Percentiles rank a stretch among this genome's conserved stretches.
These are phyloP conservation scores for Lactarius tabidus DNA, from an alignment of 768 basidiomycete genomes.

Conservation along the genomic window DNA sequence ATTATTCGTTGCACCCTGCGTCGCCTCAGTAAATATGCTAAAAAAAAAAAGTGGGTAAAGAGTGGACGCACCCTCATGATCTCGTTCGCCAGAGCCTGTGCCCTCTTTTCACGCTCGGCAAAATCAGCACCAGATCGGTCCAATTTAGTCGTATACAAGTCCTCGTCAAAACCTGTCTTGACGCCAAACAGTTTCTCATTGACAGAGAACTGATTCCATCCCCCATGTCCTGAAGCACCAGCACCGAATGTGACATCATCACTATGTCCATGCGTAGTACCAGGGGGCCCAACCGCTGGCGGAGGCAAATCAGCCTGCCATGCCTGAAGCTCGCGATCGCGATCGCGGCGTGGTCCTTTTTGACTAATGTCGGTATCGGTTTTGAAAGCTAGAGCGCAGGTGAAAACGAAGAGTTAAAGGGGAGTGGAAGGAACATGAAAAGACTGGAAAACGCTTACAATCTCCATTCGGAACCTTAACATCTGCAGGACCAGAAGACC, in stretches of 20 bases:
- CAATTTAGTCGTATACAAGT: conserved; percentile 90
- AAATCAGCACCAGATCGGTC: conserved; percentile 82
- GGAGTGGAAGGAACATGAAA: conserved; percentile 1
- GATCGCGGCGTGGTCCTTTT: conserved; percentile 53
- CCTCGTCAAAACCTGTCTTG: conserved; percentile 88
- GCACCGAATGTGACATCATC: conserved; percentile 73
- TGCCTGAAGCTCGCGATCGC: conserved; percentile 79
- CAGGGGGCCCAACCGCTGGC: conserved; percentile 30
- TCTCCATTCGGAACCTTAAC: conserved; percentile 65
- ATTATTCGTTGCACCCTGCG: conserved; percentile 62
- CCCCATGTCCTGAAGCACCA: conserved; percentile 38
- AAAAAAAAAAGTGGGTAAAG: not conserved
- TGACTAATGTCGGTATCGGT: conserved; percentile 77
- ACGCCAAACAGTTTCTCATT: conserved; percentile 95
- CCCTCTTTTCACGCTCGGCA: conserved; percentile 83
- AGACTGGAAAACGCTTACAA: conserved; percentile 44
- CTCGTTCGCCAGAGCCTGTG: conserved; percentile 85
- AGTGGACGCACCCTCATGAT: conserved; percentile 68
- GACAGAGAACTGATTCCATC: conserved; percentile 91
- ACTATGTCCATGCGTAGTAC: conserved; percentile 33
- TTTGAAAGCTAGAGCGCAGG: conserved; percentile 51
- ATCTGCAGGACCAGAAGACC: conserved; percentile 72
- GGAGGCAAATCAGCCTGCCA: conserved; percentile 55
- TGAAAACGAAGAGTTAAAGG: conserved; percentile 5
- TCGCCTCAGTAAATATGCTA: conserved; percentile 13